A percentile compares a stretch with the other conserved stretches of the same genome.
Evolutionary conservation across 257 asterid genomes (phyloP).

Genomic region (Catharanthus roseus): DNA sequence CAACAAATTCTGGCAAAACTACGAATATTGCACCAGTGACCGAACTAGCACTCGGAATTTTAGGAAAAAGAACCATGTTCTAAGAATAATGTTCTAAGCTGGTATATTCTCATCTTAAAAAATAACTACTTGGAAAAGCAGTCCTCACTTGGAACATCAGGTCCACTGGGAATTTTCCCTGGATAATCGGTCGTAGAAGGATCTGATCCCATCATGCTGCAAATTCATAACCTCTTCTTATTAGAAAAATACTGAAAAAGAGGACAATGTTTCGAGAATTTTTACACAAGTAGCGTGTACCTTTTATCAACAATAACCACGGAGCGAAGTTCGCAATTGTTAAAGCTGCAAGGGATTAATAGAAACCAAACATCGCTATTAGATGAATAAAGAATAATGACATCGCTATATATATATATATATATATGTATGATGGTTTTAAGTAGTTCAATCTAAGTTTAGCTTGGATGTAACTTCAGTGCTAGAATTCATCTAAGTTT

Average conservation of each 20-base stretch:
- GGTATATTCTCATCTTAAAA: background rate
- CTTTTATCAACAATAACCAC: conserved; percentile 71
- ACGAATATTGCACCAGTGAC: no score
- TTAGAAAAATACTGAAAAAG: conserved; percentile 7
- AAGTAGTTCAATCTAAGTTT: background rate
- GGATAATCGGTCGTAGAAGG: conserved; percentile 54
- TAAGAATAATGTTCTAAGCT: no score
- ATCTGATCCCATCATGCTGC: conserved; percentile 57
- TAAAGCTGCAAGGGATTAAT: conserved; percentile 58
- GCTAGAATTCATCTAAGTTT: background rate
- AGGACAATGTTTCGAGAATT: background rate
- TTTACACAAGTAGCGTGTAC: conserved; percentile 26
- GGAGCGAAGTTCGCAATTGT: conserved; percentile 85
- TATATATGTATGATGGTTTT: background rate
- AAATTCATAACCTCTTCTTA: conserved; percentile 7
- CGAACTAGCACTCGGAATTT: no score
- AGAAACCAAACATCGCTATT: conserved; percentile 7
- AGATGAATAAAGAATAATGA: background rate
- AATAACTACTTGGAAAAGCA: background rate
- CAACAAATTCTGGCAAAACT: no score
- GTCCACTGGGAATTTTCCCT: conserved; percentile 63
- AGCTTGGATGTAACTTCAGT: background rate
- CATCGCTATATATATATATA: background rate
- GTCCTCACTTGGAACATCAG: conserved; percentile 53
- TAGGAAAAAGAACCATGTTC: no score